A percentile compares a stretch with the other conserved stretches of the same genome.
Evolutionary conservation across 2,329 filamentous ascomycete species (phyloP).

Genomic region (Fusarium setosum): DNA sequence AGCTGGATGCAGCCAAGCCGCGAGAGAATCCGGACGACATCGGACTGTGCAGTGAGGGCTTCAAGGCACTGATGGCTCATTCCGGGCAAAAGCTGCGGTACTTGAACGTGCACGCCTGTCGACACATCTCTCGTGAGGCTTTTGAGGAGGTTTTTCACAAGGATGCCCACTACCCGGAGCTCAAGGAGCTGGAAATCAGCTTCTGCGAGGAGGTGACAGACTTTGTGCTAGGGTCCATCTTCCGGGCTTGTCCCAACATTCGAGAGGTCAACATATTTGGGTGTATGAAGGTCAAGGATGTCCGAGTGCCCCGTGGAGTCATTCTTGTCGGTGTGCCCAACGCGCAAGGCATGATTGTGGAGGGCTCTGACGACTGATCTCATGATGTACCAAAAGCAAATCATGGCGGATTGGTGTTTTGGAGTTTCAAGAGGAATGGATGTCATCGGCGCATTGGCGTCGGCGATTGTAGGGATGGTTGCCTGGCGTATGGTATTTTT

Average conservation of each 20-base stretch:
- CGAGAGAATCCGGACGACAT: slow-evolving; percentile 72
- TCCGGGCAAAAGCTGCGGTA: slow-evolving; percentile 74
- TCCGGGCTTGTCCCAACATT: slow-evolving; percentile 71
- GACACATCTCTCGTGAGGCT: slow-evolving; percentile 78
- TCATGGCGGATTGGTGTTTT: slow-evolving; percentile 8
- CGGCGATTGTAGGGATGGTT: not conserved
- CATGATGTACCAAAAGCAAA: not conserved
- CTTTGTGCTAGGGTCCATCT: slow-evolving; percentile 71
- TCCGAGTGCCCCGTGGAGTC: slow-evolving; percentile 64
- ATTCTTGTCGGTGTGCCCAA: slow-evolving; percentile 70
- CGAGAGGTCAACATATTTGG: slow-evolving; percentile 72
- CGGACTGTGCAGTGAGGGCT: slow-evolving; percentile 80
- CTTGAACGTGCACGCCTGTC: slow-evolving; percentile 85
- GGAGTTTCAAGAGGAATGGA: not conserved
- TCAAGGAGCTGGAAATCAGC: slow-evolving; percentile 80
- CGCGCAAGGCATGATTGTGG: slow-evolving; percentile 69
- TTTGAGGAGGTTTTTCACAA: slow-evolving; percentile 80
- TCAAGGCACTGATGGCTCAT: slow-evolving; percentile 85
- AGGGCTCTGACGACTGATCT: slow-evolving; percentile 50
- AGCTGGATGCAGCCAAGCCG: slow-evolving; percentile 78
- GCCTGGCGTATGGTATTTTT: slow-evolving; percentile 7
- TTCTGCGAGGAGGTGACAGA: slow-evolving; percentile 79
- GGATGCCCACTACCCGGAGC: slow-evolving; percentile 71
- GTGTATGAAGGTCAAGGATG: slow-evolving; percentile 70
- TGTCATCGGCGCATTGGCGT: not conserved